Base-by-base conservation (phyloP, 257 asterid genomes). In the Solanum peruvianum region DNA sequence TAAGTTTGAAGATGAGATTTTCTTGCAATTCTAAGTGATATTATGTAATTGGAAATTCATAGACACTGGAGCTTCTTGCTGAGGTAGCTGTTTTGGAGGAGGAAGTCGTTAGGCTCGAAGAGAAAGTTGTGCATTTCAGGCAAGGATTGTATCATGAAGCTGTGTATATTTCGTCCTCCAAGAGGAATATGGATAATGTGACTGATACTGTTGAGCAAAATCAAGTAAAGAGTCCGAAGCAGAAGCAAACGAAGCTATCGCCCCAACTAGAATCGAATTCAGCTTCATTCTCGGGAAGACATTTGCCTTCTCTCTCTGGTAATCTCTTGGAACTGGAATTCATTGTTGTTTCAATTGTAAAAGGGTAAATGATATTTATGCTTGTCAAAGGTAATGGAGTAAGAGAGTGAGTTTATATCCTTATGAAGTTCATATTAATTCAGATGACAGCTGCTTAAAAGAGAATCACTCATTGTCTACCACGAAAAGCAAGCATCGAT, bases 61-160 rank as follows among this genome's bases (percentile, higher is more conserved):
- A 97, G 99, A 97, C 98, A 62, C 88, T 94, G 52, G 99, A 97
- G 93, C 99, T 97, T 89, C 92, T 97, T 18, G 99, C 99, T 85
- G 99, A 97, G 85, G 98, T 97, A 18, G 99, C 99, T 47, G 98
- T 97, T 85, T 91, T 97, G 95, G 99, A 97, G 87, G 99, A 97
- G 90, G 99, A 97, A 90, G 98, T 97, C 66, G 93, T 97, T 72
- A 95, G 98, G 86, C 98, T 97, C 7, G 99, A 97, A 90, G 98
- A 97, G 85, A 92, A 94, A 89, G 94, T 97, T 8, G 97, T 94
- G 71, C 90, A 91, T 88, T 94, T 92, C 89, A 93, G 99, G 88
- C 95, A 94, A 89, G 99, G 98, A 87, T 88, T 97, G 67, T 95
- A 97, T 90, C 97, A 95, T n/a, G 98, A 97, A 90, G 98, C 98